phyloP scores from a whole-genome alignment of 169 alveolate genomes.

The Cryptosporidium meleagridis region DNA sequence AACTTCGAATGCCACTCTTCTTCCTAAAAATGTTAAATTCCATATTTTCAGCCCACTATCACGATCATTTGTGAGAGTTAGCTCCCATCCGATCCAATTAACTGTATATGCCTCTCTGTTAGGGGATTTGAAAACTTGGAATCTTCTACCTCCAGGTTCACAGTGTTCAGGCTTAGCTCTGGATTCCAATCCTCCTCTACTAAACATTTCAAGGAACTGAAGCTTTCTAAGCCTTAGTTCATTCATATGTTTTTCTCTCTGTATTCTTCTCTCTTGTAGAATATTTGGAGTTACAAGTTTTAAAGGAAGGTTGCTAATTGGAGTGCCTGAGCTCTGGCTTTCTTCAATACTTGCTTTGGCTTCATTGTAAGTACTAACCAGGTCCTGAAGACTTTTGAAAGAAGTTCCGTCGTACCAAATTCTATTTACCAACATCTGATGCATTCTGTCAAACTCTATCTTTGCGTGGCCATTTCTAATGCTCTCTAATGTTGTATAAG shows the following conservation, averaged over 20 bases:
- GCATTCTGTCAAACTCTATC: conserved; percentile 67
- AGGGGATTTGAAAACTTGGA: conserved; percentile 75
- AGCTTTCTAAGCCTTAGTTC: conserved; percentile 35
- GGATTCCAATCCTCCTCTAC: conserved; percentile 78
- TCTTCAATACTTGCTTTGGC: background rate
- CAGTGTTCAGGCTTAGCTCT: conserved; percentile 81
- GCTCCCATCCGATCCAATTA: conserved; percentile 79
- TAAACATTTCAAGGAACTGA: conserved; percentile 57
- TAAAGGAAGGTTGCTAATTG: background rate
- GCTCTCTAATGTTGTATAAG: conserved; percentile 44
- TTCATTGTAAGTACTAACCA: conserved; percentile 70
- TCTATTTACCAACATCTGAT: conserved; percentile 71
- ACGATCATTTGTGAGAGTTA: conserved; percentile 79
- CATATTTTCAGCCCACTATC: conserved; percentile 79
- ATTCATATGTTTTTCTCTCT: conserved; percentile 47
- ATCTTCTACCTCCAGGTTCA: conserved; percentile 81
- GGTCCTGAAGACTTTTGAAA: conserved; percentile 66
- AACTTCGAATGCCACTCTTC: conserved; percentile 80
- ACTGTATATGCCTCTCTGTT: conserved; percentile 76
- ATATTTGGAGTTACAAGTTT: conserved; percentile 21
- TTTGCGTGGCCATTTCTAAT: conserved; percentile 60
- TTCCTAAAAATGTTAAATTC: conserved; percentile 77
- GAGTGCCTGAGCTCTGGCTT: background rate
- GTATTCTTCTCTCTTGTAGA: conserved; percentile 39
- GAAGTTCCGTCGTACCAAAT: conserved; percentile 75